Conservation (phyloP, 169 alveolate species). For the Perkinsus olseni region DNA sequence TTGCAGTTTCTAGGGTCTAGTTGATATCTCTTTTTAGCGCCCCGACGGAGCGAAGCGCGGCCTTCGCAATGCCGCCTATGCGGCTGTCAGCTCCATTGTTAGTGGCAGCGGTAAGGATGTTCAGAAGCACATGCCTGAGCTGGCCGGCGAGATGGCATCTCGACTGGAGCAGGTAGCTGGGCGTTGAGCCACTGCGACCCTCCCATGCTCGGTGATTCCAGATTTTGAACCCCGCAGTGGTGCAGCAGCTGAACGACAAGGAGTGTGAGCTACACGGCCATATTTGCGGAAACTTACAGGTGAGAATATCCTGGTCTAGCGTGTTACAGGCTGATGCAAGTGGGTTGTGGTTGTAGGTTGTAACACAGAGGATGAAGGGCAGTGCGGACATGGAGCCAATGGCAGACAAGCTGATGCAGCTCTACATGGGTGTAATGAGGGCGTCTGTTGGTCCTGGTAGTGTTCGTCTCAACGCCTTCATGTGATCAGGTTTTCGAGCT, state of each 20-base stretch:
- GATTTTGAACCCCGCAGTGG: not conserved
- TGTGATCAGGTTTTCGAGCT: not conserved
- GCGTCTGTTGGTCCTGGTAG: not conserved
- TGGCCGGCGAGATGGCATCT: not conserved
- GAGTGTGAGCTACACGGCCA: not conserved
- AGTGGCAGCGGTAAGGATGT: not conserved
- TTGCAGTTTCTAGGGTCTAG: not conserved
- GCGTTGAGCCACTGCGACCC: too few species aligned
- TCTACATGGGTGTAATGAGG: not conserved
- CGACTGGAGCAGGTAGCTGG: not conserved
- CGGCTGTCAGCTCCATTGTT: not conserved
- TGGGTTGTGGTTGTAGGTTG: not conserved
- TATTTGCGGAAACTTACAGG: not conserved
- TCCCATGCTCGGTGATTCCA: not conserved
- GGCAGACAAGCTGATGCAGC: not conserved
- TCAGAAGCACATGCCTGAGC: not conserved
- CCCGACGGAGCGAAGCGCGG: slow-evolving; percentile 4
- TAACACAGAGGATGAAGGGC: not conserved
- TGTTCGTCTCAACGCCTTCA: not conserved
- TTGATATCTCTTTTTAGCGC: not conserved
- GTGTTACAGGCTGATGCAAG: not conserved
- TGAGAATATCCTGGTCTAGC: not conserved
- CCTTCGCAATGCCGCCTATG: not conserved
- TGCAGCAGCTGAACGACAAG: not conserved
- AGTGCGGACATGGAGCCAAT: not conserved